Percentiles rank a stretch among this genome's conserved stretches.
Conservation (phyloP, 805 yeast species). For the Candida sonorensis region DNA sequence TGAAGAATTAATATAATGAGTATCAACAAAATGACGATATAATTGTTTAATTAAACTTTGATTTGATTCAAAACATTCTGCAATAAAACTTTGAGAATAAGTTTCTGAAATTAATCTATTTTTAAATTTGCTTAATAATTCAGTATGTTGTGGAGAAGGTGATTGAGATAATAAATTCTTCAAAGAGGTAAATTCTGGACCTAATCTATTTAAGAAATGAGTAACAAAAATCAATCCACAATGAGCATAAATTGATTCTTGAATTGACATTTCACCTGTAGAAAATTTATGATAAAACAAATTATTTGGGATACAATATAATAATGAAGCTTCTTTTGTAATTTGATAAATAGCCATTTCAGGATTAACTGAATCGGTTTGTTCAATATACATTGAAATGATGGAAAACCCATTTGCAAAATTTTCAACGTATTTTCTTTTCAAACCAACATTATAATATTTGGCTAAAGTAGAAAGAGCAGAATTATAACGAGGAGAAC, state of each 20-base stretch:
- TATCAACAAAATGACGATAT: slow-evolving; percentile 86
- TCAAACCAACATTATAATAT: slow-evolving; percentile 77
- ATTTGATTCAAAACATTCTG: slow-evolving; percentile 66
- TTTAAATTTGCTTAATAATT: slow-evolving; percentile 72
- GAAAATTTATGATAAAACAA: slow-evolving; percentile 70
- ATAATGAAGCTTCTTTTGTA: slow-evolving; percentile 86
- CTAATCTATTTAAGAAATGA: slow-evolving; percentile 90
- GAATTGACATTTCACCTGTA: slow-evolving; percentile 75
- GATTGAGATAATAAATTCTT: slow-evolving; percentile 55
- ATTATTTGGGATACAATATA: slow-evolving; percentile 87
- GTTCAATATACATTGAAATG: slow-evolving; percentile 77
- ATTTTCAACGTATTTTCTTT: slow-evolving; percentile 91
- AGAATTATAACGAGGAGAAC: slow-evolving; percentile 82
- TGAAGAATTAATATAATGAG: slow-evolving; percentile 70
- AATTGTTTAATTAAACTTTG: slow-evolving; percentile 70
- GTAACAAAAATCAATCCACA: slow-evolving; percentile 88
- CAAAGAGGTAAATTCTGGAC: slow-evolving; percentile 78
- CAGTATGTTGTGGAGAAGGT: slow-evolving; percentile 60
- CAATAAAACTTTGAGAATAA: slow-evolving; percentile 77
- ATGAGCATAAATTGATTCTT: slow-evolving; percentile 92
- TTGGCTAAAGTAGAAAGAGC: slow-evolving; percentile 82
- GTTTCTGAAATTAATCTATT: slow-evolving; percentile 90
- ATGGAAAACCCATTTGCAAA: slow-evolving; percentile 84
- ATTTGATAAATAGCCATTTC: slow-evolving; percentile 83
- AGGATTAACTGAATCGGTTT: slow-evolving; percentile 43